A percentile compares a stretch with the other conserved stretches of the same genome.
Evolutionary conservation across 495 filamentous ascomycete species (phyloP).

Genomic region (Xanthoparmelia taractica): DNA sequence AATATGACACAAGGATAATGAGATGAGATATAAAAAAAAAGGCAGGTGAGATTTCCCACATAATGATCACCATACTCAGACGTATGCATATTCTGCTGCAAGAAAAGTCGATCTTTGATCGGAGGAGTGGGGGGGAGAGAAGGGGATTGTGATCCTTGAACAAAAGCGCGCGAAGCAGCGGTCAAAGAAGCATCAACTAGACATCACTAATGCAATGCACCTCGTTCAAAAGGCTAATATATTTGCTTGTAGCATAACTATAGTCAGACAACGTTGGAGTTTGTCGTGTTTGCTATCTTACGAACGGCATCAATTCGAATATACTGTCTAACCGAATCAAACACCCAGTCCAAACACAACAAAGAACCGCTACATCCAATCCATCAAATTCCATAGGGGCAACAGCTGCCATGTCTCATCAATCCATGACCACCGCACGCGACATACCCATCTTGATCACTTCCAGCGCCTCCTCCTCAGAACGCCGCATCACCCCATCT

Average conservation of each 20-base stretch:
- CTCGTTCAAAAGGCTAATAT: no score
- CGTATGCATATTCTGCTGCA: not conserved
- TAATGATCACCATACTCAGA: not conserved
- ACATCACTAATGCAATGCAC: no score
- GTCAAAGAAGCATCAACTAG: no score
- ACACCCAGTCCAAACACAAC: no score
- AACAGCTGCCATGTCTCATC: not conserved
- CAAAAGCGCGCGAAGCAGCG: constrained; percentile 7
- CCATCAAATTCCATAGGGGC: no score
- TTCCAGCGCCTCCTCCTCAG: constrained; percentile 64
- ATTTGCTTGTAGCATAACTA: no score
- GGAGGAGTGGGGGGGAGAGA: no score
- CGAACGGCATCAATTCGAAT: no score
- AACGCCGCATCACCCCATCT: constrained; percentile 83
- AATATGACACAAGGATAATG: constrained; percentile 5
- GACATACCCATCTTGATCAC: constrained; percentile 82
- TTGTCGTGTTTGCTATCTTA: no score
- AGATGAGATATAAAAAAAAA: not conserved
- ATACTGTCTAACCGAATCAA: no score
- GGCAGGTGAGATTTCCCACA: constrained; percentile 2
- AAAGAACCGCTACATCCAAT: no score
- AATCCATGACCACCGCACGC: constrained; percentile 45
- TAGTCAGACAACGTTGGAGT: no score
- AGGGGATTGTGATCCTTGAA: not conserved
- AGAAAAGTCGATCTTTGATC: not conserved